A percentile compares a stretch with the other conserved stretches of the same genome.
Evolutionary conservation across 2,329 filamentous ascomycete species (phyloP).

Genomic region (Beauveria australis): DNA sequence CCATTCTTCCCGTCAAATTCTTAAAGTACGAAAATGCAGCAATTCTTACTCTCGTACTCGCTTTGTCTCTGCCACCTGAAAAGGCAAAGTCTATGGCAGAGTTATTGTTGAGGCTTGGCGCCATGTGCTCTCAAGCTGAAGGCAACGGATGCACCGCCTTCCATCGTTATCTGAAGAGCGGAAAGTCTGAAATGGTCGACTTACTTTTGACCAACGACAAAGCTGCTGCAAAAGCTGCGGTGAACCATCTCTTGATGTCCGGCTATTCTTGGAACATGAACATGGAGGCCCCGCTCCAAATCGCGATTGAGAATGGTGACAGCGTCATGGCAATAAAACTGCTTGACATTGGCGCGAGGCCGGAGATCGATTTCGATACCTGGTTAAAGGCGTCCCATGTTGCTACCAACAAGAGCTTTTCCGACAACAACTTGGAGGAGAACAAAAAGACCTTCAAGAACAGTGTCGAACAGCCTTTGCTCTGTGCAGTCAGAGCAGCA

Average conservation of each 20-base stretch:
- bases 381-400: slow-evolving; percentile 53
- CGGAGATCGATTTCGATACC: slow-evolving; percentile 52
- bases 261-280: slow-evolving; percentile 24
- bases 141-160: slow-evolving; percentile 55
- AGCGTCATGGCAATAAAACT: slow-evolving; percentile 48
- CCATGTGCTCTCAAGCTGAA: slow-evolving; percentile 66
- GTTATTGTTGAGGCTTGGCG: slow-evolving; percentile 60
- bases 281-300: slow-evolving; percentile 44
- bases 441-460: slow-evolving; percentile 42
- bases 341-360: slow-evolving; percentile 53
- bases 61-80: slow-evolving; percentile 53
- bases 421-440: slow-evolving; percentile 30
- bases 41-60: slow-evolving; percentile 63
- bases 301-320: slow-evolving; percentile 49
- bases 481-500: slow-evolving; percentile 46
- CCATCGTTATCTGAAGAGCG: slow-evolving; percentile 51
- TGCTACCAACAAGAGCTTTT: slow-evolving; percentile 25
- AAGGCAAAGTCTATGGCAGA: slow-evolving; percentile 58
- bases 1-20: slow-evolving; percentile 66
- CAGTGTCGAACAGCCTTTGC: slow-evolving; percentile 54
- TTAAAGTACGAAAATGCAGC: slow-evolving; percentile 44
- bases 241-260: slow-evolving; percentile 54
- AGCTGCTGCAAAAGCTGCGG: slow-evolving; percentile 50
- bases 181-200: slow-evolving; percentile 40
- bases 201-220: slow-evolving; percentile 47